Evolutionary conservation across 345 rosid genomes (phyloP).

Genomic region (Trapa bicornis): DNA sequence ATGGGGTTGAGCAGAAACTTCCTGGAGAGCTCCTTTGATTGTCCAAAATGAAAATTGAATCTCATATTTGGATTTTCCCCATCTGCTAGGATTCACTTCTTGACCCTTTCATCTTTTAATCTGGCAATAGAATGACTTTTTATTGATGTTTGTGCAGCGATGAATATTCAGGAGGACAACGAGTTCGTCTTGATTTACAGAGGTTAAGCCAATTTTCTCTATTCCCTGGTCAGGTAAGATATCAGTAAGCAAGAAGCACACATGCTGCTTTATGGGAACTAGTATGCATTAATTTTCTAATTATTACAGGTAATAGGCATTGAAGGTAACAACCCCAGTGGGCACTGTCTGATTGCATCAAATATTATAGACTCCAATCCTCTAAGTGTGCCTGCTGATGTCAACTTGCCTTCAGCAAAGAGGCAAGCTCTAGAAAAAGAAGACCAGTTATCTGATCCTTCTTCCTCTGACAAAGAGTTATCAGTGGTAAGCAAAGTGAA

Average conservation of each 20-base stretch:
- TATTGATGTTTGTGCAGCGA: constrained; percentile 27
- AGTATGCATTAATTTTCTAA: background rate
- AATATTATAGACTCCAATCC: constrained; percentile 61
- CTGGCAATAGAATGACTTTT: background rate
- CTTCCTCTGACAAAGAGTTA: constrained; percentile 24
- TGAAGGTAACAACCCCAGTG: constrained; percentile 90
- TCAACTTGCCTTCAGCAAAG: constrained; percentile 50
- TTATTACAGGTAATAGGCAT: constrained; percentile 67
- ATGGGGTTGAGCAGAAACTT: background rate
- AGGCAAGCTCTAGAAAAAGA: constrained; percentile 61
- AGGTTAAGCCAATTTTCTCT: constrained; percentile 58
- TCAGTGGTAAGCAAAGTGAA: constrained; percentile 42
- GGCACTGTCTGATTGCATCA: constrained; percentile 81
- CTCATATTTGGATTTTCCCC: background rate
- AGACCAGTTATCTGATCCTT: constrained; percentile 20
- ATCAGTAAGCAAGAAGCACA: constrained; percentile 5
- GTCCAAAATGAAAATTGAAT: background rate
- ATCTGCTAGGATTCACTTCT: background rate
- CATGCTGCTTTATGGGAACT: constrained; percentile 3
- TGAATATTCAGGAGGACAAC: constrained; percentile 76
- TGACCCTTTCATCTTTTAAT: background rate
- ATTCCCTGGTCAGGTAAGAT: constrained; percentile 89
- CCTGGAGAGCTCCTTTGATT: background rate
- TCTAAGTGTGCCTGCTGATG: constrained; percentile 23
- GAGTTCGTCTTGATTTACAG: constrained; percentile 64